These are phyloP conservation scores for Diaporthe ilicicola DNA, from an alignment of 2,329 filamentous ascomycete species.

Conservation along the genomic window DNA sequence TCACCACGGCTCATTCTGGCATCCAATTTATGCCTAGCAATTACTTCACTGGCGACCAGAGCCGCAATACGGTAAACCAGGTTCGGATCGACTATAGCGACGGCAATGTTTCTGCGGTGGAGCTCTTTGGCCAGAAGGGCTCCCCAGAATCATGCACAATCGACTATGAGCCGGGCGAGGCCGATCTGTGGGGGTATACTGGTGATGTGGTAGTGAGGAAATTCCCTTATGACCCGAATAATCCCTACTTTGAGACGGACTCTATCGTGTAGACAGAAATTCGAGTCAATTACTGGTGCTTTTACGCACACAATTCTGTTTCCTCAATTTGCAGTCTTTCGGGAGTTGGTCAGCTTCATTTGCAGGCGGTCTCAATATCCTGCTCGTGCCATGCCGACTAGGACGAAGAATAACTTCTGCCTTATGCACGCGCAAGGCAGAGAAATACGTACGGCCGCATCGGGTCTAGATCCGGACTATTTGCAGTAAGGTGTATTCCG, in stretches of 20 bases:
- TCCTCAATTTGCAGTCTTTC: neutral
- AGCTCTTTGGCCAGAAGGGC: slow-evolving; percentile 44
- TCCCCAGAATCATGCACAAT: slow-evolving; percentile 39
- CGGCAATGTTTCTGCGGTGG: slow-evolving; percentile 40
- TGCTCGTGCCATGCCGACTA: neutral
- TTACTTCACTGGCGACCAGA: slow-evolving; percentile 51
- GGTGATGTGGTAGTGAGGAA: slow-evolving; percentile 48
- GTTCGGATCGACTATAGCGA: slow-evolving; percentile 49
- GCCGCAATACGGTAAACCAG: slow-evolving; percentile 49
- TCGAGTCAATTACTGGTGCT: neutral
- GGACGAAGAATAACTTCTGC: neutral
- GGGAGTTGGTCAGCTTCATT: too few species aligned
- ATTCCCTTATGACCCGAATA: slow-evolving; percentile 48
- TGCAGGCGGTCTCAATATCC: neutral
- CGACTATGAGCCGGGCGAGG: slow-evolving; percentile 38
- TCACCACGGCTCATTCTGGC: slow-evolving; percentile 54
- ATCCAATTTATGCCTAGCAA: slow-evolving; percentile 55
- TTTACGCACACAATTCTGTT: neutral
- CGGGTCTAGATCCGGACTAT: neutral
- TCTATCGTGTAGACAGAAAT: slow-evolving; percentile 35
- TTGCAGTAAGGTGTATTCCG: neutral
- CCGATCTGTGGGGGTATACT: slow-evolving; percentile 41
- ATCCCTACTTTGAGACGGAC: slow-evolving; percentile 45
- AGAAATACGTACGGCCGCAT: neutral
- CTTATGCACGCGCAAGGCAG: neutral